Evolutionary conservation across 2,329 filamentous ascomycete species (phyloP), one percentile per base, ranked within the genome.

Genomic region (Davidsoniella australis): DNA sequence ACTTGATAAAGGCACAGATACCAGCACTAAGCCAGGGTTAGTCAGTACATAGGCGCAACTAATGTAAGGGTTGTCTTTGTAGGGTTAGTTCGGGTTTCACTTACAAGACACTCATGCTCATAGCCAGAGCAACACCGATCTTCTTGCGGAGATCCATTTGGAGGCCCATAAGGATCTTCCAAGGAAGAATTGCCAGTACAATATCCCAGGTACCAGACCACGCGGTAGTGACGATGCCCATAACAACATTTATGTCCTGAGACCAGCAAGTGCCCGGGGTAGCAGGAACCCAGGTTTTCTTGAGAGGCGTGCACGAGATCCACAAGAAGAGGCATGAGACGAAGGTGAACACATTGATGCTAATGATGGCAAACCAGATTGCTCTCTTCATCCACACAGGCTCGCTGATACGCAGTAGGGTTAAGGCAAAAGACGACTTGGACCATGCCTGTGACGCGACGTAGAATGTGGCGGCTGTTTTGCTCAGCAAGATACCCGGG

Each of bases 131-230:
- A 12, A 56, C 57, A 9, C 58, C 52, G 7, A 60, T 50, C 51
- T 58, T 60, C 41, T 60, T 58, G 40, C 57, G 55, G 1, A 53
- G 46, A 47, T 57, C 56, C 57, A 61, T 60, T 20, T 58, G 55
- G 2, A 60, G 49, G 4, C 54, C 55, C 56, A 57, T 56, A 20
- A 60, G 41, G 10, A 60, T 54, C 24, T 57, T 55, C 56, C 57
- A 59, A 4, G 59, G 57, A 5, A 58, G 47, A 16, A 58, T 46
- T 8, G 55, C 56, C n/a, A 58, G 48, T 1, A 46, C 38, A 41
- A 58, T 51, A 38, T 58, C 57, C 41, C 57, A 49, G 7, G 47
- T 41, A 4, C 53, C 56, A 9, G 55, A 56, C 29, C 54, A 58
- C 3, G 53, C 47, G 41, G 38, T 23, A 8, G 37, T 41, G 5